These are phyloP conservation scores for Penicillium sp. DNA, from an alignment of 2,329 filamentous ascomycete genomes.

Conservation along the genomic window DNA sequence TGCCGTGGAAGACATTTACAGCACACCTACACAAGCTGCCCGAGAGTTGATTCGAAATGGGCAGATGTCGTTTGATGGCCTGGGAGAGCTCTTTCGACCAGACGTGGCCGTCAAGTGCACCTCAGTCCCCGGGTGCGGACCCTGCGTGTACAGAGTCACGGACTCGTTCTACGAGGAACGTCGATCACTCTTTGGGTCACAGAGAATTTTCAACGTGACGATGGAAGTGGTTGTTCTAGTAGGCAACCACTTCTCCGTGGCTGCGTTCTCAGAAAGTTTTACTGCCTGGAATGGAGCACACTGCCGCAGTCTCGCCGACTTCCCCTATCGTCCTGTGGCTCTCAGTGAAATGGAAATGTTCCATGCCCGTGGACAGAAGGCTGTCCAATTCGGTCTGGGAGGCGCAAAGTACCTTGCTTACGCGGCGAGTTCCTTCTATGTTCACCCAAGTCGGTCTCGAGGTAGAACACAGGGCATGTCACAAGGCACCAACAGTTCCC, in stretches of 20 bases:
- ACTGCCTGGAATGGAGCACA: neutral
- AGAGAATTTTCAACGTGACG: neutral
- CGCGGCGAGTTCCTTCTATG: neutral
- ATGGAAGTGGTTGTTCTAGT: constrained; percentile 1
- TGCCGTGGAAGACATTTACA: neutral
- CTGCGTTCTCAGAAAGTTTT: neutral
- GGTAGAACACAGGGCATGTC: neutral
- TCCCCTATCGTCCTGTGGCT: neutral
- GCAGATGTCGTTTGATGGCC: neutral
- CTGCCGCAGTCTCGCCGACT: neutral
- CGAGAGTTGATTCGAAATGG: neutral
- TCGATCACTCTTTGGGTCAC: neutral
- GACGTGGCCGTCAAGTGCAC: neutral
- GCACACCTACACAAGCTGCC: neutral
- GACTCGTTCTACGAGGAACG: constrained; percentile 1
- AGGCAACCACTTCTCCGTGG: constrained; percentile 3
- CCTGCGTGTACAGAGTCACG: neutral
- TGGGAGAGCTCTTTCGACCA: neutral
- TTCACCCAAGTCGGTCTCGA: neutral
- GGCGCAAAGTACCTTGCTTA: constrained; percentile 1
- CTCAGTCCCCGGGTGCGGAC: neutral
- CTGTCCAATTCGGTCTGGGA: neutral
- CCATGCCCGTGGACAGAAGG: neutral
- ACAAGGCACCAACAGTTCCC: neutral
- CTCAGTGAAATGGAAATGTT: neutral